Evolutionary conservation across 305 asterid genomes (phyloP), one percentile per base, ranked within the genome.

Genomic region (Andrographis paniculata): DNA sequence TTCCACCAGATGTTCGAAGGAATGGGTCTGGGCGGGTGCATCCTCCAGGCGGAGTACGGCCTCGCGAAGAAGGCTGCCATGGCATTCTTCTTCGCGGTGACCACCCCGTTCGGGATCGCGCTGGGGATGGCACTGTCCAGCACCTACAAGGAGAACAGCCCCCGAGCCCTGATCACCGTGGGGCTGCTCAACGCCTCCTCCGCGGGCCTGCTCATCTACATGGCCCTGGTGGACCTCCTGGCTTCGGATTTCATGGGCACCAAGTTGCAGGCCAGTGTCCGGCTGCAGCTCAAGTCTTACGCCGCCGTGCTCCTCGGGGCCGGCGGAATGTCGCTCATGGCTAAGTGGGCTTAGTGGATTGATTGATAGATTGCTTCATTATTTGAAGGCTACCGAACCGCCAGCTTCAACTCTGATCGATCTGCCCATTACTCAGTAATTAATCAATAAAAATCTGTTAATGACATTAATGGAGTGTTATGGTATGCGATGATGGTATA

Each of bases 1-100:
- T 85, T 85, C 61, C 95, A 85, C 49, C 95, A 82, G 56, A 75
- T 82, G 92, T 82, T 86, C 35, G 94, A 86, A 56, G 95, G 92
- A 15, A 86, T 86, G 94, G 95, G 95, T 0, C 88, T 79, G 1
- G 92, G 95, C 16, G 95, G 94, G 0, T 82, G 94, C 63, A 86
- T 86, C 33, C 78, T 77, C 3, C 86, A 82, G 38, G 38, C 96
- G 0, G 84, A 77, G 48, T 80, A 75, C 62, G 56, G 46, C 17
- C 14, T 64, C 0, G 0, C 58, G 14, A 77, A 75, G 73, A 86
- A 79, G 65, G 55, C 70, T 0, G 30, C 64, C 0, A 76, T 82
- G 94, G 86, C 74, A 0, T 85, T 82, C 75, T 79, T 85, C 56
- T 82, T 82, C 55, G 50, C 85, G 0, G 73, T 71, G 4, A 82